Evolutionary conservation across 2,329 filamentous ascomycete species (phyloP).

Genomic region (Fusarium nelsonii): DNA sequence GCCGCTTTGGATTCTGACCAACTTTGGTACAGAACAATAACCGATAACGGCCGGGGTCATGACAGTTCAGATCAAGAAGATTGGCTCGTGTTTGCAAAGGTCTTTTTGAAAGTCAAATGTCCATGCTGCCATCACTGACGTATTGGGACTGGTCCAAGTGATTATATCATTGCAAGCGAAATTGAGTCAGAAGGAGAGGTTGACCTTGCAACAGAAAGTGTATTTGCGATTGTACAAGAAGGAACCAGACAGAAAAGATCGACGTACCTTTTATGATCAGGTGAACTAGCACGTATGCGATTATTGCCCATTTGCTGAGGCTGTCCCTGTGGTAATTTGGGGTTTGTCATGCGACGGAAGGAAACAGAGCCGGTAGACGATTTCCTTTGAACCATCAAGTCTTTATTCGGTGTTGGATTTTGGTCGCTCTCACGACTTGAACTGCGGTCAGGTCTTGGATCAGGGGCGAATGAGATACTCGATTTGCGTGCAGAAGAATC

Average conservation of each 20-base stretch:
- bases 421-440: slow-evolving; percentile 46
- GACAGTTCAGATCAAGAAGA: not conserved
- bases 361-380: slow-evolving; percentile 62
- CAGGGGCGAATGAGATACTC: slow-evolving; percentile 53
- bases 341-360: slow-evolving; percentile 60
- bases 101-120: not conserved
- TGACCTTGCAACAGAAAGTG: not conserved
- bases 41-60: slow-evolving; percentile 2
- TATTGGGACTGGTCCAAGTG: not conserved
- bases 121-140: not conserved
- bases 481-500: slow-evolving; percentile 51
- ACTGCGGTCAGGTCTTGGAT: slow-evolving; percentile 48
- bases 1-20: slow-evolving; percentile 25
- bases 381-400: slow-evolving; percentile 53
- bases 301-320: slow-evolving; percentile 59
- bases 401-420: slow-evolving; percentile 38
- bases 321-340: slow-evolving; percentile 61
- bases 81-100: not conserved
- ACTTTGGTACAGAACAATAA: slow-evolving; percentile 8
- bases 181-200: not conserved
- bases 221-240: not conserved
- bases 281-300: slow-evolving; percentile 61
- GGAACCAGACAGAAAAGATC: not conserved
- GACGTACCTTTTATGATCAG: slow-evolving; percentile 62
- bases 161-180: not conserved